Evolutionary conservation across 371 early-diverging fungal species (phyloP), one percentile per base, ranked within the genome.

Genomic region (Nosema muscidifuracis): DNA sequence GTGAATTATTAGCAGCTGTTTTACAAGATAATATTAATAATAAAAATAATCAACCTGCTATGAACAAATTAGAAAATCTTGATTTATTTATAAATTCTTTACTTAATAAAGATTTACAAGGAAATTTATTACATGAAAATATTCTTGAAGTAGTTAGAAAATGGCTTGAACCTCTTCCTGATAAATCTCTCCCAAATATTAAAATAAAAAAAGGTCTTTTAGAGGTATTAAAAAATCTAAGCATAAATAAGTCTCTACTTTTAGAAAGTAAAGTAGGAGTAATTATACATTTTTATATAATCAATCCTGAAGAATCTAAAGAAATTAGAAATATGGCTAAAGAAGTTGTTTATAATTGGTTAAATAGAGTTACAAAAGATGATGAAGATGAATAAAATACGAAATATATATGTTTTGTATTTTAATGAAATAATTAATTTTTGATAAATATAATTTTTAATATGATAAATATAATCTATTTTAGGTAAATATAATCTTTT

Each of bases 101-200:
- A 62, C 83, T 87, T 76, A 90, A 90, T 86, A 87, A 84, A 28
- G 84, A 67, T 0, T 31, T 67, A 38, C 60, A 80, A 34, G 65
- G 73, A 26, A 43, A 65, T 18, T 65, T 75, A 1, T 47, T 97
- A 65, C 93, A 95, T 58, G 89, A 89, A 73, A 87, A 89, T 60
- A 87, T 95, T 18, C 83, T 96, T 65, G 88, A 88, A 34, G 86
- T 88, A 16, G 88, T 97, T 71, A 88, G 87, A 65, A 77, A 87
- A 24, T 97, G 96, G 97, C 85, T 97, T 26, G 95, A 95, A 78
- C 96, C 97, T 28, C 84, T 94, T 30, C 88, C 91, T 36, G 95
- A 95, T 82, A 89, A 90, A 12, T 89, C 93, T 1, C 82, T 97
- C 74, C 97, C 97, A 6, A 89, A 87, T 77, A 84, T 92, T 67